These are phyloP conservation scores for Phyllosticta ampelicida DNA, from an alignment of 2,329 filamentous ascomycete genomes.

Conservation along the genomic window DNA sequence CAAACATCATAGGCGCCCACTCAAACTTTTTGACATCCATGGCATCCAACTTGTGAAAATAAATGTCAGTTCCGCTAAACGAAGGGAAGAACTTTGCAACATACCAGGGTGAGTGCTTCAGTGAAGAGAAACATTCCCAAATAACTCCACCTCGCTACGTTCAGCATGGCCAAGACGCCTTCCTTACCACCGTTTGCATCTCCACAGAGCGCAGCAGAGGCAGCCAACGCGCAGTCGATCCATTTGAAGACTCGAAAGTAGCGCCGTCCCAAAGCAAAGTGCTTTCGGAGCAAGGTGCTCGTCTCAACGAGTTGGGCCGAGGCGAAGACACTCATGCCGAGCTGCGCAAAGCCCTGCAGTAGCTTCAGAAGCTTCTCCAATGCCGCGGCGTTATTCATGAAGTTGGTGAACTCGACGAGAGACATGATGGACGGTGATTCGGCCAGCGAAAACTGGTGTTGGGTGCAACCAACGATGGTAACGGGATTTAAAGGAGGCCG, in stretches of 20 bases:
- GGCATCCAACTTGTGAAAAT: constrained; percentile 3
- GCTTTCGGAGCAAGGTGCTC: constrained; percentile 4
- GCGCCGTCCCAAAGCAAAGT: constrained; percentile 8
- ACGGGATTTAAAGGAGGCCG: background rate
- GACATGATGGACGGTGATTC: background rate
- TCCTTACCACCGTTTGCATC: constrained; percentile 5
- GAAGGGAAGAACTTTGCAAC: background rate
- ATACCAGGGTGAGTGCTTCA: constrained; percentile 7
- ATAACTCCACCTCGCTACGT: constrained; percentile 4
- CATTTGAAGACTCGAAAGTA: constrained; percentile 11
- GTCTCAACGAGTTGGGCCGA: constrained; percentile 2
- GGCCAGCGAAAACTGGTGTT: background rate
- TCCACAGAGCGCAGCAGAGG: background rate
- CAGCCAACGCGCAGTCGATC: constrained; percentile 5
- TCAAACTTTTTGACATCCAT: constrained; percentile 5
- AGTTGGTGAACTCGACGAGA: constrained; percentile 8
- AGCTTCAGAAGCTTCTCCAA: constrained; percentile 7
- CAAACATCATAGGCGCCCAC: constrained; percentile 5
- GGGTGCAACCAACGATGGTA: background rate
- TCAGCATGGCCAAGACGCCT: constrained; percentile 1
- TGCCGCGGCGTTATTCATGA: constrained; percentile 10
- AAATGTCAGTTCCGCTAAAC: background rate
- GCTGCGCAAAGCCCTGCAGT: constrained; percentile 7
- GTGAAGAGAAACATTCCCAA: constrained; percentile 8
- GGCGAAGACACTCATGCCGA: constrained; percentile 5